These are phyloP conservation scores for Westerdykella aurantiaca DNA, from an alignment of 2,329 filamentous ascomycete genomes.

Conservation along the genomic window DNA sequence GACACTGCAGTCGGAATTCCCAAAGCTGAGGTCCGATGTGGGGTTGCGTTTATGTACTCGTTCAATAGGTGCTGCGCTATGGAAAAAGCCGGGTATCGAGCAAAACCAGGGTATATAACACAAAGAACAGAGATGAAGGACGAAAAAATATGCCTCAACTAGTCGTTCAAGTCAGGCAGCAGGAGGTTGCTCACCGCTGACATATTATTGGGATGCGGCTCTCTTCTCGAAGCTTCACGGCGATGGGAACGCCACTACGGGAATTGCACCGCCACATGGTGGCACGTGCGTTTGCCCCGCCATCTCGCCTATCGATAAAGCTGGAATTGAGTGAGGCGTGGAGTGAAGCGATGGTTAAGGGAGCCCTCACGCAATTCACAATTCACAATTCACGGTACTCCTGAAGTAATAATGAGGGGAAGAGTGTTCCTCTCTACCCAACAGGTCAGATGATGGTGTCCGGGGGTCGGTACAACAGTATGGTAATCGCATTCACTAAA, in stretches of 20 bases:
- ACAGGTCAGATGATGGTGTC: background rate
- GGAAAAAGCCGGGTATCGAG: background rate
- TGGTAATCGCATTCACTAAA: background rate
- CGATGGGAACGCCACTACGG: conserved; percentile 1
- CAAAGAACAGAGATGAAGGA: background rate
- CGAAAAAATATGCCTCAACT: background rate
- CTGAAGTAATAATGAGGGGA: background rate
- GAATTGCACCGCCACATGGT: background rate
- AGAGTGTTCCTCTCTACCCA: too few relatives aligned
- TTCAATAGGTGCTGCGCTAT: background rate
- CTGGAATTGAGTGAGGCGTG: too few relatives aligned
- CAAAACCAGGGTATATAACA: background rate
- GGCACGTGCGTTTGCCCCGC: background rate
- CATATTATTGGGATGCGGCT: conserved; percentile 11
- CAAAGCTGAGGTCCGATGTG: too few relatives aligned
- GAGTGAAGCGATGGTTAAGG: too few relatives aligned
- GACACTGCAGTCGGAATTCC: background rate
- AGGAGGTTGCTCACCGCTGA: conserved; percentile 12
- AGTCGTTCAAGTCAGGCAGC: background rate
- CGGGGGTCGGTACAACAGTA: too few relatives aligned
- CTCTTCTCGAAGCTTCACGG: conserved; percentile 24
- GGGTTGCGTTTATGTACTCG: too few relatives aligned
- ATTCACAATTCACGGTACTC: too few relatives aligned
- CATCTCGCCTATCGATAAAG: conserved; percentile 12
- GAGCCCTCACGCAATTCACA: too few relatives aligned